Evolutionary conservation across 768 basidiomycete genomes (phyloP).

Genomic region (Mycena maculata): DNA sequence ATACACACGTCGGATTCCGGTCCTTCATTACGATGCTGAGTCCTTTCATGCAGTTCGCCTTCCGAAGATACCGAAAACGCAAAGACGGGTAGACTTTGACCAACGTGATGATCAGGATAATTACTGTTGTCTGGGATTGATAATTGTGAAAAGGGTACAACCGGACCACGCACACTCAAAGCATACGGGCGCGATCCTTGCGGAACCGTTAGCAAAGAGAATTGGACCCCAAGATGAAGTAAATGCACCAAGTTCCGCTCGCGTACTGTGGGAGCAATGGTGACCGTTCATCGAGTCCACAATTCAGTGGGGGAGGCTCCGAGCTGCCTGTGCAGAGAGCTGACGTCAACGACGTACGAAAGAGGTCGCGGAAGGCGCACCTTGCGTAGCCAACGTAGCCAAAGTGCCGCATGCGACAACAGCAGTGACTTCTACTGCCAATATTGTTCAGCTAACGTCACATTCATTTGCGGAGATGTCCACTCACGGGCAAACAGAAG

Average conservation of each 20-base stretch:
- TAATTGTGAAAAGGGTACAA: neutral
- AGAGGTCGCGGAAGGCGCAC: neutral
- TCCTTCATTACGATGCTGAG: conserved; percentile 3
- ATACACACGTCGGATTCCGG: conserved; percentile 29
- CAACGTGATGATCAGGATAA: conserved; percentile 28
- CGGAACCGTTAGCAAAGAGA: neutral
- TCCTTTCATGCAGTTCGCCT: conserved; percentile 3
- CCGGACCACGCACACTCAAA: conserved; percentile 26
- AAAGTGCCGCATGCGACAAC: conserved; percentile 14
- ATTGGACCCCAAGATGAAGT: neutral
- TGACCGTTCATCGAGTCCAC: conserved; percentile 16
- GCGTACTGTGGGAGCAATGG: conserved; percentile 19
- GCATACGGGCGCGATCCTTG: conserved; percentile 33
- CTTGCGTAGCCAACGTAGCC: conserved; percentile 12
- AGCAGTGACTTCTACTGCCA: conserved; percentile 29
- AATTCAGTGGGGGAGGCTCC: conserved; percentile 24
- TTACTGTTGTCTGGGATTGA: neutral
- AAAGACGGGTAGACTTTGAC: conserved; percentile 26
- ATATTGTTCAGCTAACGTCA: neutral
- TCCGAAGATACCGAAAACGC: neutral
- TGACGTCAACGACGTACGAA: neutral
- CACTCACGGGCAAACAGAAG: conserved; percentile 6
- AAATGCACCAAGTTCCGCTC: conserved; percentile 27
- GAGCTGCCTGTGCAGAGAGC: conserved; percentile 2
- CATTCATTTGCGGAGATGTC: neutral